phyloP scores from a whole-genome alignment of 2,329 filamentous ascomycete species.

The Ophiognomonia clavigignenti-juglandacearum region DNA sequence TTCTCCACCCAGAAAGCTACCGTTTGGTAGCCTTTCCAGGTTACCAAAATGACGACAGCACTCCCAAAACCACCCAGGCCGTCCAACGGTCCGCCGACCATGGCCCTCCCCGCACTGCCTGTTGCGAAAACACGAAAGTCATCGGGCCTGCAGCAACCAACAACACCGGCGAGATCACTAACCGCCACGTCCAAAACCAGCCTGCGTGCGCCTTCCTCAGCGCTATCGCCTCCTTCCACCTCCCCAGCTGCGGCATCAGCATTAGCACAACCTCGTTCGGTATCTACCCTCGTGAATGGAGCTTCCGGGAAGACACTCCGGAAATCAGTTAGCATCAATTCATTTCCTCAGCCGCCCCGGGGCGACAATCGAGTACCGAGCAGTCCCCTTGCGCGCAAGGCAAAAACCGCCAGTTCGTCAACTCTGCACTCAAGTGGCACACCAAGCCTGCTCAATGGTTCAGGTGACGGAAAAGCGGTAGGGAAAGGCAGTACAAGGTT shows the following conservation, averaged over 20 bases:
- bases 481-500: slow-evolving; percentile 56
- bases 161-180: slow-evolving; percentile 36
- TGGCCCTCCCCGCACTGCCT: slow-evolving; percentile 70
- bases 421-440: slow-evolving; percentile 48
- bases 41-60: slow-evolving; percentile 48
- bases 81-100: slow-evolving; percentile 65
- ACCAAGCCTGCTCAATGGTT: slow-evolving; percentile 75
- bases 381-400: slow-evolving; percentile 54
- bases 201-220: slow-evolving; percentile 55
- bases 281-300: slow-evolving; percentile 46
- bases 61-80: slow-evolving; percentile 64
- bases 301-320: slow-evolving; percentile 64
- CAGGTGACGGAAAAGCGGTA: slow-evolving; percentile 71
- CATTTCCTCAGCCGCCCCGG: slow-evolving; percentile 85
- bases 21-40: slow-evolving; percentile 10
- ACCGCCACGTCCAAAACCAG: slow-evolving; percentile 51
- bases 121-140: slow-evolving; percentile 66
- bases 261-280: slow-evolving; percentile 51
- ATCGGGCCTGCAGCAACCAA: slow-evolving; percentile 23
- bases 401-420: slow-evolving; percentile 51
- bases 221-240: slow-evolving; percentile 43
- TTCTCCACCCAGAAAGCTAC: slow-evolving; percentile 10
- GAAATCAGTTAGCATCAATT: slow-evolving; percentile 88
- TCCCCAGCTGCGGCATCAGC: slow-evolving; percentile 48
- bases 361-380: slow-evolving; percentile 54